Base-by-base conservation (phyloP, 108 stramenopile species). In the Skeletonema tropicum region DNA sequence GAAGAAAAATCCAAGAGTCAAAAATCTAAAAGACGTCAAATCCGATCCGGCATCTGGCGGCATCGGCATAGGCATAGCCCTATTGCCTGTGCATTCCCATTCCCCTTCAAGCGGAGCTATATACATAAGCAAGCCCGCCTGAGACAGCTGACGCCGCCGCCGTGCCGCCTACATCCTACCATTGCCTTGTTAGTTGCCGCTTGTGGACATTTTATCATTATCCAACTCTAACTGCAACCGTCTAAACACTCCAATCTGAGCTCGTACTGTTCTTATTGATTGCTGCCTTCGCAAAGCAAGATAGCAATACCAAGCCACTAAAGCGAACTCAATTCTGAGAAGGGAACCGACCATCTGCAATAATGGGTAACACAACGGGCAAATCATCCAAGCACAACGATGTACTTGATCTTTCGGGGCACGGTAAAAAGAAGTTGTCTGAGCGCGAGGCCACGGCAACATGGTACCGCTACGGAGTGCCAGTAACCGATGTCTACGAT, bases 401-500 rank as follows among this genome's bases (percentile, higher is more conserved):
- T 9, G 52, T 55, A 55, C 52, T 55, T 55, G 21, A 71, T 38
- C 63, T 64, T 19, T 26, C 59, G 3, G 15, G 60, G 23, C 70
- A 42, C 25, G 64, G 35, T 42, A 57, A 68, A 17, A 15, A 55
- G 9, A 55, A 55, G 23, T 57, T 71, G 25, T 63, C 71, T 33
- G 83, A 80, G 63, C 83, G 83, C 13, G 83, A 83, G 74, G 52
- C 79, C 30, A 12, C 79, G 13, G 69, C 83, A 14, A 68, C 86
- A 60, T 86, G 86, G 86, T 84, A 84, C 59, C 86, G 86, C 21
- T 60, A 81, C 41, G 83, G 75, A 31, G 83, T 86, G 17, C 52
- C 64, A 26, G 71, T 84, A 38, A 82, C 83, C 5, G 83, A 84
- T 45, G 86, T 86, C 23, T 86, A 86, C 62, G 83, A 86, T 11